Conservation (phyloP, 306 rosid genomes). For the Geum urbanum region DNA sequence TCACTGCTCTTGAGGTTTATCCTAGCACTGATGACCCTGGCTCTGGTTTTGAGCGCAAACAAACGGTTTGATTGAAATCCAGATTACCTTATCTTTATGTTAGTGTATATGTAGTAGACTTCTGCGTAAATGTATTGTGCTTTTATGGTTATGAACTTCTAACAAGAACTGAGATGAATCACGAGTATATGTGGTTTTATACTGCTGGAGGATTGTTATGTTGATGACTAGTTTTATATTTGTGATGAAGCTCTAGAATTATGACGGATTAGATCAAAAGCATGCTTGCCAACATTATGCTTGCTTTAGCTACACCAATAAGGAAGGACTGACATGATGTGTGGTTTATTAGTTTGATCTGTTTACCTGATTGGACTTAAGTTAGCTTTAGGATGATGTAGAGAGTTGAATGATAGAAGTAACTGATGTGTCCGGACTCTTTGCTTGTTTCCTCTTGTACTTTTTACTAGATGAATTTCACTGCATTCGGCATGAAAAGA, state of each 20-base stretch:
- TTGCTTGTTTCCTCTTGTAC: neutral
- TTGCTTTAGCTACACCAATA: neutral
- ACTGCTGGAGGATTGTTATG: neutral
- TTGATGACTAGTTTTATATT: neutral
- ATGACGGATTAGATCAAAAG: neutral
- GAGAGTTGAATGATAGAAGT: slow-evolving; percentile 4
- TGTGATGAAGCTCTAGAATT: neutral
- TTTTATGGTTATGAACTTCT: slow-evolving; percentile 6
- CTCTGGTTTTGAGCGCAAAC: slow-evolving; percentile 52
- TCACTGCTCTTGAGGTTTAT: slow-evolving; percentile 61
- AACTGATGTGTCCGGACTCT: neutral
- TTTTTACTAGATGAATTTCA: neutral
- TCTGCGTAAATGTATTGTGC: neutral
- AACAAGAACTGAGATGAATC: neutral
- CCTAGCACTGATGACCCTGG: slow-evolving; percentile 62
- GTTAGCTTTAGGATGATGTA: neutral
- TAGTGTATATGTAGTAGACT: neutral
- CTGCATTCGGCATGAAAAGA: neutral
- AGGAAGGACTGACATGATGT: neutral
- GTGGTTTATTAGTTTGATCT: neutral
- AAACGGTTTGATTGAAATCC: slow-evolving; percentile 41
- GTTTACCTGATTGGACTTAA: neutral
- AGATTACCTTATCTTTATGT: too few relatives aligned
- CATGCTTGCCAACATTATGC: neutral
- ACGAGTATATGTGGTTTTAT: neutral